A percentile compares a stretch with the other conserved stretches of the same genome.
Evolutionary conservation across 148 eudicot genomes (phyloP).

Genomic region (Rhododendron molle): DNA sequence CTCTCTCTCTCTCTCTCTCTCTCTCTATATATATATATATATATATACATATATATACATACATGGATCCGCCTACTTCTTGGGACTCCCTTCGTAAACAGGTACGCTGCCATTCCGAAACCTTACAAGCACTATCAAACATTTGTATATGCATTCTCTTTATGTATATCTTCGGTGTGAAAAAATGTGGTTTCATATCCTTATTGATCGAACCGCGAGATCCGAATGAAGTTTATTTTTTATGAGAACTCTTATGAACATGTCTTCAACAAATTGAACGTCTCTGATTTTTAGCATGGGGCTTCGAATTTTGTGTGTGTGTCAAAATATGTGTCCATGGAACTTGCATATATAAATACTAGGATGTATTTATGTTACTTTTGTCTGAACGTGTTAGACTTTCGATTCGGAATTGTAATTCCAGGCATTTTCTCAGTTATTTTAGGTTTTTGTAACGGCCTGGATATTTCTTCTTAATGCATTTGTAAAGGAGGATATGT

Average conservation of each 20-base stretch:
- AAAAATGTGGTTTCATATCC: neutral
- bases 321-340: too few relatives aligned
- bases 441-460: neutral
- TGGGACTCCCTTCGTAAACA: slow-evolving; percentile 85
- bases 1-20: too few relatives aligned
- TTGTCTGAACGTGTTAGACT: neutral
- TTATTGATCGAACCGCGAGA: neutral
- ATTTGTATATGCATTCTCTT: neutral
- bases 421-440: neutral
- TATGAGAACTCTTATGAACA: too few relatives aligned
- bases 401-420: neutral
- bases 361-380: neutral
- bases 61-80: slow-evolving; percentile 67
- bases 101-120: slow-evolving; percentile 25
- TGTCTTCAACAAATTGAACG: neutral
- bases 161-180: neutral
- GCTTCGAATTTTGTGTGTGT: neutral
- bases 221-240: neutral
- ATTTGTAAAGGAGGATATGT: neutral
- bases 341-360: neutral
- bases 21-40: too few relatives aligned
- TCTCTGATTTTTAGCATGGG: neutral
- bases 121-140: neutral
- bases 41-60: too few relatives aligned
- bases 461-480: neutral